Conservation (phyloP, 371 early-diverging fungal genomes). For the Circinella umbellata region DNA sequence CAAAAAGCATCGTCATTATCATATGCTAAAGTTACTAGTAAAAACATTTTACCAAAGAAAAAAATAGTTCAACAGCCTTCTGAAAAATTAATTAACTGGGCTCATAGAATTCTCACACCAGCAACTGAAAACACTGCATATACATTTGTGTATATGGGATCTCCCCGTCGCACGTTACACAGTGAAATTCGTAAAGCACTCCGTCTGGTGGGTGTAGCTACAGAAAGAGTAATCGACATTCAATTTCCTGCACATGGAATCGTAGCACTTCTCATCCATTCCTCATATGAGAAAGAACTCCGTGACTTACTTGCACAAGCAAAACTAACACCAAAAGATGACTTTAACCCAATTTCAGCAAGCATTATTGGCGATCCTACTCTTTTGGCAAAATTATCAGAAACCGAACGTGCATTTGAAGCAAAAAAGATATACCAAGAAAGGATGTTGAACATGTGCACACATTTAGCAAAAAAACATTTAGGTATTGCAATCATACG, state of each 20-base stretch:
- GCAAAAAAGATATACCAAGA: conserved; percentile 1
- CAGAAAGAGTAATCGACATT: conserved; percentile 9
- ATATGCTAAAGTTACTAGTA: not conserved
- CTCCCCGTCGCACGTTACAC: conserved; percentile 3
- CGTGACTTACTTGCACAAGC: not conserved
- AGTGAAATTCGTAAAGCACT: conserved; percentile 4
- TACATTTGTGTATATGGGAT: conserved; percentile 4
- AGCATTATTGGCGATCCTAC: not conserved
- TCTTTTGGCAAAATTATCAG: not conserved
- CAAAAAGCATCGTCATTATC: not conserved
- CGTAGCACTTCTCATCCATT: conserved; percentile 8
- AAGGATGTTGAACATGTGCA: not conserved
- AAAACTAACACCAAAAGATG: not conserved
- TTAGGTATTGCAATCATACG: not conserved
- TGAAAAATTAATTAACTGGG: not conserved
- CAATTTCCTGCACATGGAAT: no score
- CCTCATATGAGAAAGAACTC: not conserved
- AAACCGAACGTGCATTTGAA: not conserved
- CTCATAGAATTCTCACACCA: not conserved
- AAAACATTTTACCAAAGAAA: not conserved
- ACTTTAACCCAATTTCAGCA: not conserved
- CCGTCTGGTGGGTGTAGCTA: not conserved
- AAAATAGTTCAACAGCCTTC: not conserved
- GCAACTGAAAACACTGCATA: conserved; percentile 12
- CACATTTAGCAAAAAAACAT: not conserved